Percentiles rank a stretch among this genome's conserved stretches.
Conservation (phyloP, 371 early-diverging fungal genomes). For the Blakeslea trispora region DNA sequence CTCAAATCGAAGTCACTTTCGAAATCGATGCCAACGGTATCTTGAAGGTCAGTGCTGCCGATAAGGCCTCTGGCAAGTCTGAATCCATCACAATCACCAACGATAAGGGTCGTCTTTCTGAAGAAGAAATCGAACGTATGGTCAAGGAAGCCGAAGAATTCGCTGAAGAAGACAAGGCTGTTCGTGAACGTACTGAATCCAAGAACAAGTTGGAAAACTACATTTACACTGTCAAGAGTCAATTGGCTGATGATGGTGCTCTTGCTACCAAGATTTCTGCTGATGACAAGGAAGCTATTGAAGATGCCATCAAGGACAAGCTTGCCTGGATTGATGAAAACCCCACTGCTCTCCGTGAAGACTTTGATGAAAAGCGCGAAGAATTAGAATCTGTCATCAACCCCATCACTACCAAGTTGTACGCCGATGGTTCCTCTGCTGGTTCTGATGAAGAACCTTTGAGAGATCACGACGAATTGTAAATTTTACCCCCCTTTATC, state of each 20-base stretch:
- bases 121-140: slow-evolving; percentile 96
- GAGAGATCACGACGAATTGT: slow-evolving; percentile 76
- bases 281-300: slow-evolving; percentile 83
- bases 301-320: slow-evolving; percentile 86
- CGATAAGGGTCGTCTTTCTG: slow-evolving; percentile 93
- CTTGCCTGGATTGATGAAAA: slow-evolving; percentile 83
- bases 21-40: slow-evolving; percentile 99
- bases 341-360: slow-evolving; percentile 71
- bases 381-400: slow-evolving; percentile 85
- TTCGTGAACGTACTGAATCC: slow-evolving; percentile 85
- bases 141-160: slow-evolving; percentile 90
- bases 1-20: slow-evolving; percentile 92
- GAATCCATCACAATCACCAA: slow-evolving; percentile 95
- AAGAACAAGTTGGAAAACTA: slow-evolving; percentile 86
- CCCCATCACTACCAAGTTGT: slow-evolving; percentile 86
- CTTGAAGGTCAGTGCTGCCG: slow-evolving; percentile 95
- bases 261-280: slow-evolving; percentile 76
- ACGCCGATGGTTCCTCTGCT: slow-evolving; percentile 60
- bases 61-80: slow-evolving; percentile 94
- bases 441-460: slow-evolving; percentile 63
- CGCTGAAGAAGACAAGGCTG: slow-evolving; percentile 85
- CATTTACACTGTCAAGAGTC: slow-evolving; percentile 79
- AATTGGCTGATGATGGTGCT: slow-evolving; percentile 71
- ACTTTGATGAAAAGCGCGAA: slow-evolving; percentile 79
- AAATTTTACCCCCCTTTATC: slow-evolving; percentile 31